These are phyloP conservation scores for Trametes hirsuta DNA, from an alignment of 1,284 basidiomycete genomes.

Conservation along the genomic window DNA sequence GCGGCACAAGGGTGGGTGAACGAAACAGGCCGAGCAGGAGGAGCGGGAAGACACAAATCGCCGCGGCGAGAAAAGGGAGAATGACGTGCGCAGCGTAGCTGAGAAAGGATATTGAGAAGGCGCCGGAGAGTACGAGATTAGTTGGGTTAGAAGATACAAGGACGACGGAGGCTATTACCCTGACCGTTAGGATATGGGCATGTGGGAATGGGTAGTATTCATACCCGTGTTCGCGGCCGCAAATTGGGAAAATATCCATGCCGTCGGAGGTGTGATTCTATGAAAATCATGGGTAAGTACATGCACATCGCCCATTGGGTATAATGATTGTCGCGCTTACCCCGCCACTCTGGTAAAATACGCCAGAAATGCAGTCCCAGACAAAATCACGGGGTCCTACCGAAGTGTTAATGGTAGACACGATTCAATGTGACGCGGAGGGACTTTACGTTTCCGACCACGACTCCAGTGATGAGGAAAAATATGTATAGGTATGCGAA, in stretches of 20 bases:
- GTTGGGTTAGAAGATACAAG: slow-evolving; percentile 73
- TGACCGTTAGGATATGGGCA: neutral
- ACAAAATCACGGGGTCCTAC: slow-evolving; percentile 82
- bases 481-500: slow-evolving; percentile 46
- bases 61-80: slow-evolving; percentile 70
- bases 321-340: slow-evolving; percentile 38
- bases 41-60: slow-evolving; percentile 53
- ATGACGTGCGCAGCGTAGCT: slow-evolving; percentile 69
- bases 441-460: slow-evolving; percentile 76
- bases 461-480: slow-evolving; percentile 69
- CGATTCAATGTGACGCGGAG: too few species aligned
- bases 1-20: slow-evolving; percentile 53
- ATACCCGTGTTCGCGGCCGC: slow-evolving; percentile 80
- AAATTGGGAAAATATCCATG: slow-evolving; percentile 75
- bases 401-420: neutral
- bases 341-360: slow-evolving; percentile 81
- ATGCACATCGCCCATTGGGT: neutral
- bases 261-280: slow-evolving; percentile 57
- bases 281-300: neutral
- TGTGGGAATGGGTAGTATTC: slow-evolving; percentile 16
- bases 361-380: slow-evolving; percentile 84
- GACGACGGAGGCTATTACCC: slow-evolving; percentile 36
- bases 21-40: slow-evolving; percentile 56
- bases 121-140: slow-evolving; percentile 68
- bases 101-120: slow-evolving; percentile 46